Evolutionary conservation across 352 stramenopile genomes (phyloP).

Genomic region (Phytopythium oedochilum): DNA sequence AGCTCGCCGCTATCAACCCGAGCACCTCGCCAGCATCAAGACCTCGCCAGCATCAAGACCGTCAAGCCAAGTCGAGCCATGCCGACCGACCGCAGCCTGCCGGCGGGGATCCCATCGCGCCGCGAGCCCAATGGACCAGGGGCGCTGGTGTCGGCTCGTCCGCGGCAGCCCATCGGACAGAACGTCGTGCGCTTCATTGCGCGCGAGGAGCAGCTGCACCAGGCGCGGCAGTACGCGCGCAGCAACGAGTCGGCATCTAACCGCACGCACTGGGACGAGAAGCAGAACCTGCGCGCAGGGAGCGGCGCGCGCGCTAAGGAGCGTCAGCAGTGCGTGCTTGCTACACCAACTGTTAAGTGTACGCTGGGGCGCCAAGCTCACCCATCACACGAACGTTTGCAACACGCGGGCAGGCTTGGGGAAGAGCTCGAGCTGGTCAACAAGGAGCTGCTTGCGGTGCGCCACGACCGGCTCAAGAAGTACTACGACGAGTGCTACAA

Average conservation of each 20-base stretch:
- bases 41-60: too few species aligned
- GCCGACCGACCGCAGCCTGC: conserved; percentile 44
- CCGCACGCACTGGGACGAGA: conserved; percentile 70
- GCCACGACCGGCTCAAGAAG: conserved; percentile 54
- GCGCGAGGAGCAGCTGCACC: conserved; percentile 67
- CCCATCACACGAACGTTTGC: too few species aligned
- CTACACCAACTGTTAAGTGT: too few species aligned
- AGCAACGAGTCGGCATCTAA: conserved; percentile 41
- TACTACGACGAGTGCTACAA: conserved; percentile 79
- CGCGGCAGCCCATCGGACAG: conserved; percentile 41
- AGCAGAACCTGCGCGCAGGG: conserved; percentile 54
- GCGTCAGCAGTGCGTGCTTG: conserved; percentile 48
- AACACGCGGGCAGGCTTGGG: conserved; percentile 22
- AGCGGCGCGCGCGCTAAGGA: conserved; percentile 46
- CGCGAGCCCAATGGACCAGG: conserved; percentile 6
- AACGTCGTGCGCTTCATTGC: conserved; percentile 76
- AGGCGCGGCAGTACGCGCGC: conserved; percentile 51
- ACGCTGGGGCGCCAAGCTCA: too few species aligned
- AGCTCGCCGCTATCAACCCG: too few species aligned
- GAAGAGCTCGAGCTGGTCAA: conserved; percentile 79
- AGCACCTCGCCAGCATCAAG: too few species aligned
- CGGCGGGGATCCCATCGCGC: conserved; percentile 41
- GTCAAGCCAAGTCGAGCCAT: conserved; percentile 14
- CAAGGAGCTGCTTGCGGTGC: conserved; percentile 62
- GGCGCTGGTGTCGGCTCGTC: conserved; percentile 11